Percentiles rank a stretch among this genome's conserved stretches.
Evolutionary conservation across 208 protist species (phyloP).

Genomic region (Trypanosoma melophagium): DNA sequence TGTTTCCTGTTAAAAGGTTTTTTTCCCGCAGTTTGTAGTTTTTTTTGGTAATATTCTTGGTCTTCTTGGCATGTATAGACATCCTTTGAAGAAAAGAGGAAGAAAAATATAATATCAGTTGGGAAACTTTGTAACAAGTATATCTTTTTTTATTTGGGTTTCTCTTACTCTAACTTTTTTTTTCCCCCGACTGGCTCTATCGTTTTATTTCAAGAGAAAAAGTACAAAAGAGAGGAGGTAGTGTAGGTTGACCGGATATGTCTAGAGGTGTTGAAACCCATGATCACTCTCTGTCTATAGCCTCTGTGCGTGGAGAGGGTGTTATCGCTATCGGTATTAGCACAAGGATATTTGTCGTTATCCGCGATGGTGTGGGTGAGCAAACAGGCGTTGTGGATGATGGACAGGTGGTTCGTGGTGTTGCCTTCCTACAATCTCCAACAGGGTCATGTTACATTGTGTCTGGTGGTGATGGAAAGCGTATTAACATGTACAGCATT

Average conservation of each 20-base stretch:
- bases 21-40: no score
- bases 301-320: conserved; percentile 24
- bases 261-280: not conserved
- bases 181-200: no score
- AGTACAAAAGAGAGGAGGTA: not conserved
- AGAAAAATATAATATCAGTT: no score
- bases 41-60: no score
- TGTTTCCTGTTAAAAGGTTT: no score
- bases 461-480: conserved; percentile 72
- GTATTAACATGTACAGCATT: conserved; percentile 78
- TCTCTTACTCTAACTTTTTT: no score
- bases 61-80: no score
- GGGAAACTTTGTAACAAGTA: no score
- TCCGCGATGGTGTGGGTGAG: conserved; percentile 25
- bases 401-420: conserved; percentile 63
- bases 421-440: conserved; percentile 60
- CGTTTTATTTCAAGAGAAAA: not conserved
- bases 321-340: conserved; percentile 57
- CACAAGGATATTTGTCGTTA: conserved; percentile 54
- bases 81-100: no score
- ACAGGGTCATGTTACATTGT: conserved; percentile 65
- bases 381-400: conserved; percentile 59
- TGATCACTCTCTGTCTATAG: conserved; percentile 15
- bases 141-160: no score
- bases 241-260: not conserved